Evolutionary conservation across 2,329 filamentous ascomycete species (phyloP).

Genomic region (Ploettnerulaceae sp.): DNA sequence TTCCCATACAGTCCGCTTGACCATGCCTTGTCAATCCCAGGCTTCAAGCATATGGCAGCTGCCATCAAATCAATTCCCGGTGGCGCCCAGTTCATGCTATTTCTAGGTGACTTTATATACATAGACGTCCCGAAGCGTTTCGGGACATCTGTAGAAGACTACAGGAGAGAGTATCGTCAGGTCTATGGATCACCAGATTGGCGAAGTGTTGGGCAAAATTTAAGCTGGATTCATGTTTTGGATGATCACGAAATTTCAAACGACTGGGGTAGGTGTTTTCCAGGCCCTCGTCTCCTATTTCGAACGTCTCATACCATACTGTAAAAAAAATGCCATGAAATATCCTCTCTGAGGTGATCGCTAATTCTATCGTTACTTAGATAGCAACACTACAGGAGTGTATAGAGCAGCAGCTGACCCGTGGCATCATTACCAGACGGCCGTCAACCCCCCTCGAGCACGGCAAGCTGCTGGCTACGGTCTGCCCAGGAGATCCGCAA

Average conservation of each 20-base stretch:
- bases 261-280: slow-evolving; percentile 90
- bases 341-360: too few relatives aligned
- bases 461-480: slow-evolving; percentile 43
- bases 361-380: too few relatives aligned
- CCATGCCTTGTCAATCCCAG: slow-evolving; percentile 76
- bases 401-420: slow-evolving; percentile 51
- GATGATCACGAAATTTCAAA: slow-evolving; percentile 97
- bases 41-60: slow-evolving; percentile 71
- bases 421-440: slow-evolving; percentile 80
- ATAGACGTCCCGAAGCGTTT: slow-evolving; percentile 81
- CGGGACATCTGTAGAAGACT: slow-evolving; percentile 67
- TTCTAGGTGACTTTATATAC: slow-evolving; percentile 85
- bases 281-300: too few relatives aligned
- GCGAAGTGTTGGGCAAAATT: slow-evolving; percentile 64
- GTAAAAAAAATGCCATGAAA: too few relatives aligned
- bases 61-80: slow-evolving; percentile 58
- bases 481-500: slow-evolving; percentile 49
- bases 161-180: slow-evolving; percentile 86
- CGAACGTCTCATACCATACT: too few relatives aligned
- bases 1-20: slow-evolving; percentile 85
- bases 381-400: slow-evolving; percentile 69
- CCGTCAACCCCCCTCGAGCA: slow-evolving; percentile 72
- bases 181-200: slow-evolving; percentile 96
- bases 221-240: slow-evolving; percentile 97
- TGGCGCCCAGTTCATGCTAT: slow-evolving; percentile 73